Conservation (phyloP, 2,329 filamentous ascomycete species). For the Orbilia oligospora region DNA sequence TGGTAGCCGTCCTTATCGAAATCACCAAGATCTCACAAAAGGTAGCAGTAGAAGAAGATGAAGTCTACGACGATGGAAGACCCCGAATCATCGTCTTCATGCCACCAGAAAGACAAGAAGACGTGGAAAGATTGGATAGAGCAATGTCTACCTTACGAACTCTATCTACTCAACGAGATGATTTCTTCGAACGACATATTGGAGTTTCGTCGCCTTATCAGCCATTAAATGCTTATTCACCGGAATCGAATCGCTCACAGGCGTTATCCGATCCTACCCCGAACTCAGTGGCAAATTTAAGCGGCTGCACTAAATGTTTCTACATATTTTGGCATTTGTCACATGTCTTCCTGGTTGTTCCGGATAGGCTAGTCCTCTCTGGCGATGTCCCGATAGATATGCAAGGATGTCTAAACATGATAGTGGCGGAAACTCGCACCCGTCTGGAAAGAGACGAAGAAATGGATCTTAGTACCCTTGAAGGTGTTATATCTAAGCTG, state of each 20-base stretch:
- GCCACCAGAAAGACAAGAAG: slow-evolving; percentile 60
- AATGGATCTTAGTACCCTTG: slow-evolving; percentile 49
- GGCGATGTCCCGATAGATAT: slow-evolving; percentile 64
- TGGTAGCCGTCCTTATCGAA: slow-evolving; percentile 64
- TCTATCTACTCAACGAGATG: slow-evolving; percentile 52
- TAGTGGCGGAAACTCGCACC: slow-evolving; percentile 61
- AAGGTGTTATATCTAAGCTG: slow-evolving; percentile 57
- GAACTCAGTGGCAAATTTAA: slow-evolving; percentile 59
- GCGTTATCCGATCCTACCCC: slow-evolving; percentile 30
- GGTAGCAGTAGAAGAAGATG: slow-evolving; percentile 62
- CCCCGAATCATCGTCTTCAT: slow-evolving; percentile 62
- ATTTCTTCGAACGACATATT: slow-evolving; percentile 61
- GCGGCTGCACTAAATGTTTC: slow-evolving; percentile 63
- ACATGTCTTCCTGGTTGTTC: slow-evolving; percentile 63
- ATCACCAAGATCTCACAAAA: slow-evolving; percentile 63
- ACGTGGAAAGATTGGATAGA: slow-evolving; percentile 61
- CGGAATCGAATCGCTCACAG: slow-evolving; percentile 55
- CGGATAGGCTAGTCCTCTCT: slow-evolving; percentile 62
- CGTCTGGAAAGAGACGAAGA: slow-evolving; percentile 51
- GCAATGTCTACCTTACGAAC: slow-evolving; percentile 56
- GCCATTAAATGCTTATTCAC: slow-evolving; percentile 49
- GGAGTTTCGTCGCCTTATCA: slow-evolving; percentile 53
- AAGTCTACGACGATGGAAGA: slow-evolving; percentile 59
- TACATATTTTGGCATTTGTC: slow-evolving; percentile 64
- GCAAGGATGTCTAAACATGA: slow-evolving; percentile 62